A percentile compares a stretch with the other conserved stretches of the same genome.
phyloP scores from a whole-genome alignment of 2,329 filamentous ascomycete genomes.

The Trichoderma harzianum region DNA sequence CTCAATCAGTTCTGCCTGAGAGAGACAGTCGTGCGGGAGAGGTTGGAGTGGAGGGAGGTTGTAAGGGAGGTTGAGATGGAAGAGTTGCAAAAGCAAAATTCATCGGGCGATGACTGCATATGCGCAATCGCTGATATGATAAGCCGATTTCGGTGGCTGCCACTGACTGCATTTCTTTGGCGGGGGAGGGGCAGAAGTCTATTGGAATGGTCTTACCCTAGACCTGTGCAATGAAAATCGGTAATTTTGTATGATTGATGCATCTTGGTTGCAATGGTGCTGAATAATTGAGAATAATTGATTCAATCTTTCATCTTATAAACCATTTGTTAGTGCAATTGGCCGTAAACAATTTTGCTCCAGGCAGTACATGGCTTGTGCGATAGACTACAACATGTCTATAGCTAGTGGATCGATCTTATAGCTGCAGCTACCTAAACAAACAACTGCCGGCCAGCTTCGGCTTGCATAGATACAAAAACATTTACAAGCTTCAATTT shows the following conservation, averaged over 20 bases:
- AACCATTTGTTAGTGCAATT: not conserved
- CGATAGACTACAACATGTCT: not conserved
- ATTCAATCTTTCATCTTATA: not conserved
- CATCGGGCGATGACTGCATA: not conserved
- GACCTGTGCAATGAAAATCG: not conserved
- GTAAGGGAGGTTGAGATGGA: not conserved
- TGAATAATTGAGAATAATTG: not conserved
- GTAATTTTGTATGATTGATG: not conserved
- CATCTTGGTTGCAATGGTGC: not conserved
- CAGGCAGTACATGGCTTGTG: not conserved
- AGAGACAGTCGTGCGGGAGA: not conserved
- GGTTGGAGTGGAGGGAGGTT: not conserved
- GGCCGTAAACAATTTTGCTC: not conserved
- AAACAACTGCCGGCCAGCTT: not conserved
- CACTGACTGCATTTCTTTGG: not conserved
- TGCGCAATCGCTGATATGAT: not conserved
- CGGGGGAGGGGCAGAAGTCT: not conserved
- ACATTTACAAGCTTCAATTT: not conserved
- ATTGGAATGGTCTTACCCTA: not conserved
- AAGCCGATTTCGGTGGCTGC: not conserved
- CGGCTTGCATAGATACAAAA: not conserved
- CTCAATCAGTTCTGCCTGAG: not conserved
- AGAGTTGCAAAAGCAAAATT: not conserved
- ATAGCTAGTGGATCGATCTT: not conserved
- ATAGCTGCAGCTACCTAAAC: not conserved